A percentile compares a stretch with the other conserved stretches of the same genome.
Evolutionary conservation across 2,329 filamentous ascomycete genomes (phyloP).

Genomic region (Penicillium decumbens): DNA sequence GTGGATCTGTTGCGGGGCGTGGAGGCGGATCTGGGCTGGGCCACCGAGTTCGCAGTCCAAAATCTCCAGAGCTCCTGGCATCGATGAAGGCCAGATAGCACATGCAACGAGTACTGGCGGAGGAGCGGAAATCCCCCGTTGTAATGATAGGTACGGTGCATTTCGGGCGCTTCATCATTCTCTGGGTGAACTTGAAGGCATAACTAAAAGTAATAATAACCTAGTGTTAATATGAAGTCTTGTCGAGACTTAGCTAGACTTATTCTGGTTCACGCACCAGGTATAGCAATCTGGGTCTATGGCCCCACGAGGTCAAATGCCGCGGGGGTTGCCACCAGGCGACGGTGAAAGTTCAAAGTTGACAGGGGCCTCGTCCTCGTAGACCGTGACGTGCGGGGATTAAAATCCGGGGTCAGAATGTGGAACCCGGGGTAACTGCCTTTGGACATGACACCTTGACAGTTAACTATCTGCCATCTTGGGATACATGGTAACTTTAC

Average conservation of each 20-base stretch:
- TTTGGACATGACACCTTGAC: neutral
- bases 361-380: neutral
- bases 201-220: neutral
- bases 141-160: neutral
- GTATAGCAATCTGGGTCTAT: too few species aligned
- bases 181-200: neutral
- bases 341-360: neutral
- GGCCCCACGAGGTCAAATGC: too few species aligned
- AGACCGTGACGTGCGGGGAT: neutral
- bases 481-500: neutral
- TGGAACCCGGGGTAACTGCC: neutral
- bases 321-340: neutral
- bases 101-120: neutral
- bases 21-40: conserved; percentile 59
- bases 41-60: conserved; percentile 52
- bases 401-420: conserved; percentile 12
- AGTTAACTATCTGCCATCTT: too few species aligned
- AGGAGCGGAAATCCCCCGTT: neutral
- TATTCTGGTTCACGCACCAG: neutral
- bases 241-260: neutral
- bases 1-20: conserved; percentile 53
- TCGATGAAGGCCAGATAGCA: conserved; percentile 6
- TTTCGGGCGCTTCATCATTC: neutral
- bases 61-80: conserved; percentile 42
- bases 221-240: neutral